phyloP scores from a whole-genome alignment of 169 alveolate genomes.

The Cystoisospora suis region DNA sequence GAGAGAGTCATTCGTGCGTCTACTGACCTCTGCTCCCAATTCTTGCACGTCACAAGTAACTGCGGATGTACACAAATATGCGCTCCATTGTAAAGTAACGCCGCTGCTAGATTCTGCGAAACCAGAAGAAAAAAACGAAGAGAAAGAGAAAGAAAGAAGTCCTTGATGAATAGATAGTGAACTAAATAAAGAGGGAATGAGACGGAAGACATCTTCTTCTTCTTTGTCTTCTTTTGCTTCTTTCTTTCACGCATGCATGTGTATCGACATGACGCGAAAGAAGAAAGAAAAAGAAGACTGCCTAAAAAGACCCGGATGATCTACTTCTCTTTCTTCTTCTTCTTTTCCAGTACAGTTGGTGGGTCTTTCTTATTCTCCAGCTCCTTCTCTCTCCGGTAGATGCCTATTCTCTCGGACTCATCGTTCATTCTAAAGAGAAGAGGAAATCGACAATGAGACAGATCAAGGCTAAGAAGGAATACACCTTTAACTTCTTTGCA shows the following conservation, averaged over 20 bases:
- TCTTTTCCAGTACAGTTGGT: too few species aligned
- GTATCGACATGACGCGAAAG: too few species aligned
- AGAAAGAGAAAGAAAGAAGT: neutral
- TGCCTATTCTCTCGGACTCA: too few species aligned
- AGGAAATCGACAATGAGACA: too few species aligned
- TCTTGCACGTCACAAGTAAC: constrained; percentile 55
- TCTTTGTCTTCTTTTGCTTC: neutral
- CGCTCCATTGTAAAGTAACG: constrained; percentile 59
- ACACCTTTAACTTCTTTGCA: too few species aligned
- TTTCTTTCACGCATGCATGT: neutral
- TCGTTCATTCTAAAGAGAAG: too few species aligned
- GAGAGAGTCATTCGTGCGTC: neutral
- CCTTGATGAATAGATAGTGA: neutral
- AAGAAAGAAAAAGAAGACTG: too few species aligned
- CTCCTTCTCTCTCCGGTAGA: too few species aligned
- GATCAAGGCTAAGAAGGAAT: too few species aligned
- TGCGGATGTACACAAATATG: constrained; percentile 68
- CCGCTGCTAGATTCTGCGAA: constrained; percentile 52
- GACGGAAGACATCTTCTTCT: neutral
- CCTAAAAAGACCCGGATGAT: too few species aligned
- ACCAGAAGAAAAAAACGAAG: neutral
- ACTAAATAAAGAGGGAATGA: neutral
- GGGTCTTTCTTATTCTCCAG: too few species aligned
- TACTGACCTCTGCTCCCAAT: constrained; percentile 63
- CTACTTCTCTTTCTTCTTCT: too few species aligned